phyloP scores from a whole-genome alignment of 2,329 filamentous ascomycete species.

The Alternaria consortialis region DNA sequence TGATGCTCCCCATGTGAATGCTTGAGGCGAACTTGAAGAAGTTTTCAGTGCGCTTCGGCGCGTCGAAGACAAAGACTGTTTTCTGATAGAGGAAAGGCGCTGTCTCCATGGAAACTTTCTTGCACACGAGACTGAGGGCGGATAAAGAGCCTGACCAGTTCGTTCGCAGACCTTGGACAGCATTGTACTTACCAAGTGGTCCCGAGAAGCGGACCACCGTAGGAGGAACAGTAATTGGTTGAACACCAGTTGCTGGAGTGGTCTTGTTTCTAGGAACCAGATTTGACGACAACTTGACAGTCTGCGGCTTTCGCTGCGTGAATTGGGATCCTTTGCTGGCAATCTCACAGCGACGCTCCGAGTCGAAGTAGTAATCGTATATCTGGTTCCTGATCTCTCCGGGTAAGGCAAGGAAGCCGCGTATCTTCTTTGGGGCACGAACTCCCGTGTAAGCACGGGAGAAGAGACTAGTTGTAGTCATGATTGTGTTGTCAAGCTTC shows the following conservation, averaged over 20 bases:
- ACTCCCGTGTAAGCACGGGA: conserved; percentile 17
- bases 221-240: not conserved
- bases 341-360: conserved; percentile 40
- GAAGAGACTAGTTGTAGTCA: conserved; percentile 21
- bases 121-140: conserved; percentile 42
- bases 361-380: conserved; percentile 52
- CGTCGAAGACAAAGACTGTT: conserved; percentile 42
- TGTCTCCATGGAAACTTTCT: conserved; percentile 39
- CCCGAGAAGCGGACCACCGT: conserved; percentile 28
- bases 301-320: conserved; percentile 2
- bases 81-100: conserved; percentile 39
- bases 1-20: conserved; percentile 30
- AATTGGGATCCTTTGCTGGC: conserved; percentile 25
- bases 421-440: conserved; percentile 21
- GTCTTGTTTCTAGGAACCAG: not conserved
- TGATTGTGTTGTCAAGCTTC: not conserved
- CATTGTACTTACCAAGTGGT: conserved; percentile 28
- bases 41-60: conserved; percentile 33
- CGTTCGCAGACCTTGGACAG: conserved; percentile 31
- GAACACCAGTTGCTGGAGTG: not conserved
- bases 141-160: conserved; percentile 41
- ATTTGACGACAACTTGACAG: conserved; percentile 26
- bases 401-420: conserved; percentile 53
- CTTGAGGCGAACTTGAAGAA: conserved; percentile 37
- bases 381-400: conserved; percentile 61